Conservation (phyloP, 225 moss, liverwort and hornwort species). For the Sphagnum tenellum region DNA sequence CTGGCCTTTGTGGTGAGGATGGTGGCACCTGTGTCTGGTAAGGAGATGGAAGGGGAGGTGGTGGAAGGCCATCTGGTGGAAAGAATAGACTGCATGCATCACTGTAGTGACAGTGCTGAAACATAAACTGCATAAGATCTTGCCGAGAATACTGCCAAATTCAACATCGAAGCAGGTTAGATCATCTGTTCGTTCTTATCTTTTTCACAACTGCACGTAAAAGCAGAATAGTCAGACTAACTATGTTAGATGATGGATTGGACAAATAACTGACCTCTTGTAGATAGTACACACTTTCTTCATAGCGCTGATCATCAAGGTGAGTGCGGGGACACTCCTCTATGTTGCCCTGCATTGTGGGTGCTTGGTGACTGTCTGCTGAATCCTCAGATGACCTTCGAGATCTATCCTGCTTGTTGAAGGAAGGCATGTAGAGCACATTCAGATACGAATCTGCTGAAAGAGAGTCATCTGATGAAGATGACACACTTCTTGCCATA, state of each 20-base stretch:
- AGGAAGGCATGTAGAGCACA: constrained; percentile 77
- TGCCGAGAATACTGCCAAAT: constrained; percentile 69
- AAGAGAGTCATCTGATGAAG: constrained; percentile 86
- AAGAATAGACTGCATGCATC: constrained; percentile 88
- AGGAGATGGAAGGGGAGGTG: constrained; percentile 64
- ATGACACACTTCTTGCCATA: constrained; percentile 73
- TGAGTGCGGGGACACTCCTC: constrained; percentile 71
- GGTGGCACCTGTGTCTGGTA: constrained; percentile 62
- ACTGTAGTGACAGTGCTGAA: constrained; percentile 78
- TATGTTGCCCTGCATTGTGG: constrained; percentile 32
- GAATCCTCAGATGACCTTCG: constrained; percentile 88
- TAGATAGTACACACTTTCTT: constrained; percentile 85
- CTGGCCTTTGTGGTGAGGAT: constrained; percentile 73
- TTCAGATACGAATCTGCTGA: constrained; percentile 96
- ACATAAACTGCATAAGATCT: constrained; percentile 79
- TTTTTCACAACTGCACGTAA: too few species aligned
- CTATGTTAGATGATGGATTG: not conserved
- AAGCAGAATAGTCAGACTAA: too few species aligned
- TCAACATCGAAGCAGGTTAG: too few species aligned
- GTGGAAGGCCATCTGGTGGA: constrained; percentile 67
- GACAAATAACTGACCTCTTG: constrained; percentile 56
- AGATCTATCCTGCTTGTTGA: constrained; percentile 72
- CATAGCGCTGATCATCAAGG: constrained; percentile 80
- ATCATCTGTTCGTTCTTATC: too few species aligned
- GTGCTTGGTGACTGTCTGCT: constrained; percentile 63